Evolutionary conservation across 257 asterid species (phyloP), one percentile per base, ranked within the genome.

Genomic region (Solanum virginianum): DNA sequence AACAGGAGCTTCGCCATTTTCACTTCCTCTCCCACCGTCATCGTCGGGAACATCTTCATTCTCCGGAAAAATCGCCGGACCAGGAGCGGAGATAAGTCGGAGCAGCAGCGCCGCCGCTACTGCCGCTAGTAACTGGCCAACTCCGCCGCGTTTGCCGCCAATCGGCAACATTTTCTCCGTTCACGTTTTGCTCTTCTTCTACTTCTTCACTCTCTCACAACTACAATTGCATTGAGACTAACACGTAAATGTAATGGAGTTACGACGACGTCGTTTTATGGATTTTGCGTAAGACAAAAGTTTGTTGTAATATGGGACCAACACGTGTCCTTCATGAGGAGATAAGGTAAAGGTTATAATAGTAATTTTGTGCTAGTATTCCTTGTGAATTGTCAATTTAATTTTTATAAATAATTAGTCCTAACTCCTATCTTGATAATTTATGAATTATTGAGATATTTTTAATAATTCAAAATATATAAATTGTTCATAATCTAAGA

Each of bases 71-170:
- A 90, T 68, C 85, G 84, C 95, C 62, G 93, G 96, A 9, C 96
- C 97, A 3, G 97, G 95, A 14, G 86, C 88, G 47, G 97, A 90
- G 89, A 96, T 87, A 55, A 94, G 85, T 81, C 99, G 97, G 88
- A 96, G 92, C 80, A 96, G 90, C 80, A 94, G 88, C 24, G 97
- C 95, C 72, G 96, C 99, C 88, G 96, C 97, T 1, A 88, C 97
- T 22, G 98, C 99, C 68, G 90, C 96, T 88, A 96, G 89, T 36
- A 96, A 87, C 90, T 94, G 97, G 81, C 96, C 99, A 5, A 92
- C 82, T 85, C 98, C 98, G 11, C 94, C 93, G 24, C 92, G 91
- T 89, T 92, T 92, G 86, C 93, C 95, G 91, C 92, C 94, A 88
- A 93, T 88, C 84, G 86, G 90, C 98, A 93, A 57, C 88, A 66